Base-by-base conservation (phyloP, 495 filamentous ascomycete species). In the Aspergillus olivimuriae region DNA sequence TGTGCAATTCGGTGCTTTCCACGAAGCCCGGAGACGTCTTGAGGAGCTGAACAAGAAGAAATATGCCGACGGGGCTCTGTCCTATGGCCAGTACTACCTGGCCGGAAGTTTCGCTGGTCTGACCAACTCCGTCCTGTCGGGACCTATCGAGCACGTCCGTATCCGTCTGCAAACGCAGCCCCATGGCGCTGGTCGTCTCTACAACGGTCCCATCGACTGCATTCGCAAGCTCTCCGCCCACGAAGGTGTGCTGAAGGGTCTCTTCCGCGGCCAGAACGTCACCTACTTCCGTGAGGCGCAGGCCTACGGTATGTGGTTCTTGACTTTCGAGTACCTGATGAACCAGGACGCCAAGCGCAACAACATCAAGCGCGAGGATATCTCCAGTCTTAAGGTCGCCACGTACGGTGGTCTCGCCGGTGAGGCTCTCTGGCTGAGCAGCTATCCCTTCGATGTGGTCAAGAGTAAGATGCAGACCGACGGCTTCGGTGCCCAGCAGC, bases 381-480 rank as follows among this genome's bases (percentile, higher is more conserved):
- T 98, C 20, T 79, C 84, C 9, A 79, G 76, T 46, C 80, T 81
- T 61, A 95, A 95, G 68, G 78, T 98, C 33, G 94, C 92, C 14
- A 70, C 86, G 7, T 97, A 96, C 59, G 92, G 92, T 51, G 92
- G 92, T 32, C 61, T 97, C 41, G 92, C 92, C 1, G 92, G 92
- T 47, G 92, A 98, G 74, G 86, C 81, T 17, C 73, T 98, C 32
- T 98, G 92, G 92, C 61, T 98, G 49, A 75, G 74, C 30, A 92
- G 86, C 56, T 98, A 98, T 63, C 92, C 92, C 17, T 82, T 98
- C 44, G 92, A 98, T 65, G 92, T 97, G 20, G 69, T 98, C 61
- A 98, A 98, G 85, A 94, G 87, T 66, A 96, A 94, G 80, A 94
- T 97, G 91, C 92, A 98, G 77, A 94, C 81, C 48, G 92, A 98